Evolutionary conservation across 768 basidiomycete species (phyloP).

Genomic region (Tricholoma hemisulphureum): DNA sequence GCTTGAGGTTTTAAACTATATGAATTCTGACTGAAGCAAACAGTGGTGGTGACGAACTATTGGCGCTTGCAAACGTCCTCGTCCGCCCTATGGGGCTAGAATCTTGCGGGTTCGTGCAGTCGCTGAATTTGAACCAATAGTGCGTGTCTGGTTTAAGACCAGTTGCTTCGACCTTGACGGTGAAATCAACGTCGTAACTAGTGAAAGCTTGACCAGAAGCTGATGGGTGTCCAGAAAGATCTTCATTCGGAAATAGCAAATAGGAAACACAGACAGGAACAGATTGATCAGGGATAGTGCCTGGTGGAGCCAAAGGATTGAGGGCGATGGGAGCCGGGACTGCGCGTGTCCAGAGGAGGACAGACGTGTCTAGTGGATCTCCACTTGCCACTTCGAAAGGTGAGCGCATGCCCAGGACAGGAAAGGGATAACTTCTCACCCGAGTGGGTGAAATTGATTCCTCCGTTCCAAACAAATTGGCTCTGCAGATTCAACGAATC

Average conservation of each 20-base stretch:
- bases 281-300: constrained; percentile 43
- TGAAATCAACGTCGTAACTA: constrained; percentile 57
- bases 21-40: neutral
- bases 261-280: constrained; percentile 52
- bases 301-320: constrained; percentile 11
- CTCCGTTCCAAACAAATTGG: constrained; percentile 49
- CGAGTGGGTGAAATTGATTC: constrained; percentile 48
- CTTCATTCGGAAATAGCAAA: constrained; percentile 39
- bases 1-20: constrained; percentile 27
- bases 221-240: constrained; percentile 33
- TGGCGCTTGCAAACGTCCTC: constrained; percentile 45
- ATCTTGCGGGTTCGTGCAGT: constrained; percentile 46
- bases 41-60: constrained; percentile 36
- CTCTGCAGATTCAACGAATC: constrained; percentile 25
- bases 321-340: constrained; percentile 29
- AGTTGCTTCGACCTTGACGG: constrained; percentile 57
- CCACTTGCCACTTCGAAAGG: constrained; percentile 21
- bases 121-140: constrained; percentile 56
- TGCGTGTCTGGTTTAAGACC: constrained; percentile 48
- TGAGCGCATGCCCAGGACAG: neutral
- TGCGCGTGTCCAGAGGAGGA: constrained; percentile 60
- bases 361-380: constrained; percentile 52
- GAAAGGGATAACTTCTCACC: constrained; percentile 25
- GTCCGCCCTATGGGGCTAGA: constrained; percentile 50
- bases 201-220: constrained; percentile 53